Evolutionary conservation across 2,329 filamentous ascomycete species (phyloP).

Genomic region (Sclerotinia spermophila): DNA sequence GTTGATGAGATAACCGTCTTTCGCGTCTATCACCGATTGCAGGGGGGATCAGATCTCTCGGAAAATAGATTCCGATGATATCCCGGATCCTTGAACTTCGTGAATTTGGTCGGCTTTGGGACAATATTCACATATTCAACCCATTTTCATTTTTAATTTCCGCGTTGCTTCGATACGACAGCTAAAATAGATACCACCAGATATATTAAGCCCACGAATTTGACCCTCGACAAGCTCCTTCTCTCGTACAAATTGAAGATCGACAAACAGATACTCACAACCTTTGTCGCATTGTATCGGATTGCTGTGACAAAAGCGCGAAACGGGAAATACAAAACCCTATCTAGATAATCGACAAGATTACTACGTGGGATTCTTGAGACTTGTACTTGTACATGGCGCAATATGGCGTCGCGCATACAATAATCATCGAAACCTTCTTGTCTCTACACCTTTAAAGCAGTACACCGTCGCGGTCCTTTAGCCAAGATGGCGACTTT

Average conservation of each 20-base stretch:
- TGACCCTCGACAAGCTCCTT: background rate
- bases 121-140: background rate
- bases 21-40: background rate
- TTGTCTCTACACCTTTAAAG: background rate
- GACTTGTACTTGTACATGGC: background rate
- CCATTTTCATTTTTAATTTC: background rate
- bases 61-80: constrained; percentile 1
- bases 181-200: background rate
- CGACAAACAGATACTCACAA: background rate
- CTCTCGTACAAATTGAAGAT: background rate
- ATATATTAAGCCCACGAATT: background rate
- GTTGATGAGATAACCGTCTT: background rate
- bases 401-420: background rate
- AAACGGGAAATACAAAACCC: background rate
- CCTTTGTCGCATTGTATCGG: background rate
- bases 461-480: background rate
- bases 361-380: background rate
- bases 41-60: background rate
- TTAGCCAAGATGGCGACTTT: constrained; percentile 45
- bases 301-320: background rate
- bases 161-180: background rate
- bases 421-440: background rate
- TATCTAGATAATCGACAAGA: background rate
- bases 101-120: background rate
- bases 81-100: background rate